Base-by-base conservation (phyloP, 441 rosid genomes). In the Brassica balearica region DNA sequence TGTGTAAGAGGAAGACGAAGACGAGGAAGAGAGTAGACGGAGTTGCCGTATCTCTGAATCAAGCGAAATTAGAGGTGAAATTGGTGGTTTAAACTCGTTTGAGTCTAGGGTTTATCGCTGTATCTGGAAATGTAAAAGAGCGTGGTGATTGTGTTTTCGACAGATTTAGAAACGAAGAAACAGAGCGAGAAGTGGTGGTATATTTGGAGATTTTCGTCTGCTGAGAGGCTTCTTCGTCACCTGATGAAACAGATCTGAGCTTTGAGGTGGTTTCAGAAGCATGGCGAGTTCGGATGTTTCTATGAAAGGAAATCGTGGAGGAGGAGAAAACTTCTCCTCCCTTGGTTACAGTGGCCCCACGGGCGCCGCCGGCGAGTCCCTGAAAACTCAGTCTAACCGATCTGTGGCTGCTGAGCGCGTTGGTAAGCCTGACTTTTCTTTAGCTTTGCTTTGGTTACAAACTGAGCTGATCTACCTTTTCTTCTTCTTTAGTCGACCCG, bases 221-320 rank as follows among this genome's bases (percentile, higher is more conserved):
- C 74, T 66, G 5, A 0, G 59, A 43, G 41, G 74, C 51, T 80
- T 64, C 14, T 72, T 10, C 11, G 68, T 10, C 64, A 66, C 17
- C 84, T 51, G 86, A 87, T 85, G 92, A 86, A 87, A 91, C 93
- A 91, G 96, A 93, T 93, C 98, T 91, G 89, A 78, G 88, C 27
- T 83, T 58, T 32, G 36, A 22, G 64, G 22, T 51, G 64, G 22
- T 51, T 63, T 56, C 29, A 48, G 17, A 72, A 84, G 84, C 58
- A 85, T 78, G 96, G 84, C 87, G 69, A 80, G 86, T 77, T 84
- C 91, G 2, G 96, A 89, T 71, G 86, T 85, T 48, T 89, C 88
- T 1, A 83, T 72, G 25, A 91, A 85, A 70, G 88, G 77, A 12
- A 88, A 85, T 85, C 81, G 89, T 19, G 83, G 86, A 76, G 88